Percentiles rank a stretch among this genome's conserved stretches.
Conservation (phyloP, 2,329 filamentous ascomycete species). For the Scedosporium boydii region DNA sequence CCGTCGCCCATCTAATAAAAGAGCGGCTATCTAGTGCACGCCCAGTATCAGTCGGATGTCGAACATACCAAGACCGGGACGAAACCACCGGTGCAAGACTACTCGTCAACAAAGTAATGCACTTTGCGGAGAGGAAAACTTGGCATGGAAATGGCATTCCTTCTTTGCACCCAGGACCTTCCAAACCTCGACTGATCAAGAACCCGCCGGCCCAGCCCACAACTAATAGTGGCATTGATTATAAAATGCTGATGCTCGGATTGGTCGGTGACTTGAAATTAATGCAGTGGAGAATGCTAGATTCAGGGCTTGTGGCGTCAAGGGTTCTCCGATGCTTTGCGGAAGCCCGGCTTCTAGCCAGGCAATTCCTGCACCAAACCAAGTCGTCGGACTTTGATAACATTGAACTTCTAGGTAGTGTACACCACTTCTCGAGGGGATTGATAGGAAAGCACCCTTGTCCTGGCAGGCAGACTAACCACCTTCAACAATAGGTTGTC, state of each 20-base stretch:
- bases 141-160: no score
- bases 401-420: neutral
- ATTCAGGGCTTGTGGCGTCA: neutral
- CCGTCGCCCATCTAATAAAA: no score
- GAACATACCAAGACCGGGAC: no score
- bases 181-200: no score
- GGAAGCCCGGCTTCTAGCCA: neutral
- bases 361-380: neutral
- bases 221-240: neutral
- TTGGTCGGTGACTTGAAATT: neutral
- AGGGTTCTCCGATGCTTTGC: neutral
- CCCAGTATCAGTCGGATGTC: no score
- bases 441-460: neutral
- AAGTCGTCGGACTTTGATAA: neutral
- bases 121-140: no score
- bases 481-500: no score
- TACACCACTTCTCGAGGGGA: neutral
- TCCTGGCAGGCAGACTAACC: neutral
- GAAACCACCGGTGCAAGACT: no score
- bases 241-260: neutral
- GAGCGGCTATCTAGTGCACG: no score
- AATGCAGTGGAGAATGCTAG: neutral
- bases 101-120: no score
- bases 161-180: no score
- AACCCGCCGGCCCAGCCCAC: neutral